Percentiles rank a stretch among this genome's conserved stretches.
These are phyloP conservation scores for Fusarium proliferatum DNA, from an alignment of 2,329 filamentous ascomycete species.

Conservation along the genomic window DNA sequence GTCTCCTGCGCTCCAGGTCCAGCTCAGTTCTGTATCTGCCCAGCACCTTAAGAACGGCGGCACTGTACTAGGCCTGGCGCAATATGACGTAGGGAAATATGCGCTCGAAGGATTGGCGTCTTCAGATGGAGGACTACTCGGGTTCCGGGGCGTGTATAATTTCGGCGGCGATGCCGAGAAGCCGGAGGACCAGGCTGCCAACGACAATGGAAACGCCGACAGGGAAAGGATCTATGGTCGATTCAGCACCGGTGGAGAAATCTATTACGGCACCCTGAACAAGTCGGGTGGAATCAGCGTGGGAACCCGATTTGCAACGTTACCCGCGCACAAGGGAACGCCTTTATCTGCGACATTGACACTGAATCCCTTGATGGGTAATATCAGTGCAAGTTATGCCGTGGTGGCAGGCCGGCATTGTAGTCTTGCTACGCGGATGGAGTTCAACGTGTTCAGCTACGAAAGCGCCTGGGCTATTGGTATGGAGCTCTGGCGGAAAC, in stretches of 20 bases:
- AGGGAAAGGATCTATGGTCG: conserved; percentile 78
- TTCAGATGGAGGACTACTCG: conserved; percentile 90
- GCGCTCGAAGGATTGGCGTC: conserved; percentile 91
- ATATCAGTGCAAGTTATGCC: conserved; percentile 89
- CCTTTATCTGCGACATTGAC: conserved; percentile 95
- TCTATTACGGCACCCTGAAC: conserved; percentile 95
- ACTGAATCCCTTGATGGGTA: conserved; percentile 93
- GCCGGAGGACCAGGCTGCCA: conserved; percentile 23
- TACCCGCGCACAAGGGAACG: conserved; percentile 83
- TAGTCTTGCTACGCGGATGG: conserved; percentile 88
- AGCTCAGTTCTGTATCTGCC: conserved; percentile 82
- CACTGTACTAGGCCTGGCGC: conserved; percentile 76
- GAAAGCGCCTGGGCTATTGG: conserved; percentile 94
- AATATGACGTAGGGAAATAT: conserved; percentile 89
- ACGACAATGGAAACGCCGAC: conserved; percentile 49
- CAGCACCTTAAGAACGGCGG: conserved; percentile 78
- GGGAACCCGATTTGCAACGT: conserved; percentile 87
- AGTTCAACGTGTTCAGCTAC: conserved; percentile 98
- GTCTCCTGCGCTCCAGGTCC: conserved; percentile 80
- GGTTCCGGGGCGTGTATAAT: conserved; percentile 91
- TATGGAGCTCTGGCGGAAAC: conserved; percentile 89
- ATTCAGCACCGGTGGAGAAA: conserved; percentile 89
- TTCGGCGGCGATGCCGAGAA: conserved; percentile 78
- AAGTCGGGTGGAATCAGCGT: conserved; percentile 93
- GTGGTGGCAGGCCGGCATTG: conserved; percentile 86